phyloP scores from a whole-genome alignment of 2,329 filamentous ascomycete species.

The Zasmidium cellare region DNA sequence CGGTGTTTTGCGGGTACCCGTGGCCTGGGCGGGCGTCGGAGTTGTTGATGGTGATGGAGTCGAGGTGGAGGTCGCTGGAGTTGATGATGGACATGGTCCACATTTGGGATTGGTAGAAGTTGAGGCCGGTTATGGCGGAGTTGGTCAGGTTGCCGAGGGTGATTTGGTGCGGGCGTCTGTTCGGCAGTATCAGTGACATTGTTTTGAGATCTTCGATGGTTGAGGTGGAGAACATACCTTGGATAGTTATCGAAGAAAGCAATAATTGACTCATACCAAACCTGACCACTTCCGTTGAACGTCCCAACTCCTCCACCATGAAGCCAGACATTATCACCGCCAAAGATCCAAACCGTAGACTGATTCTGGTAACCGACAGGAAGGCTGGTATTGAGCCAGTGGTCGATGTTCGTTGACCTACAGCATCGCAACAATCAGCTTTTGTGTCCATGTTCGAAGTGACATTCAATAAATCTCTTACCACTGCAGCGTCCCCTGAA shows the following conservation, averaged over 20 bases:
- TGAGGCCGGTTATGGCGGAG: slow-evolving; percentile 48
- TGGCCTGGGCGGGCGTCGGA: slow-evolving; percentile 30
- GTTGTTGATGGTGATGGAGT: slow-evolving; percentile 56
- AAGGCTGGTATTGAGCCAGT: slow-evolving; percentile 54
- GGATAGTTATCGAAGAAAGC: no score
- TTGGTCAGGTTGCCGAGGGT: slow-evolving; percentile 52
- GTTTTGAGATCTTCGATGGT: no score
- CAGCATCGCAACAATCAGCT: no score
- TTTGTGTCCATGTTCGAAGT: no score
- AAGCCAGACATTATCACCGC: slow-evolving; percentile 52
- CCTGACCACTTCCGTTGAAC: slow-evolving; percentile 60
- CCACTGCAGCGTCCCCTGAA: slow-evolving; percentile 49
- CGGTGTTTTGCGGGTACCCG: slow-evolving; percentile 40
- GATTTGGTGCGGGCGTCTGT: slow-evolving; percentile 50
- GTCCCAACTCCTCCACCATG: slow-evolving; percentile 54
- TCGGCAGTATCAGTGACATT: no score
- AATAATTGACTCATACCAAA: slow-evolving; percentile 43
- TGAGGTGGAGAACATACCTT: no score
- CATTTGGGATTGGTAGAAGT: slow-evolving; percentile 60
- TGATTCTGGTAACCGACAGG: slow-evolving; percentile 58
- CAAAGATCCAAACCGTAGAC: slow-evolving; percentile 55
- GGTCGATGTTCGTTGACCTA: slow-evolving; percentile 40
- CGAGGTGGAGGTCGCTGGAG: slow-evolving; percentile 47
- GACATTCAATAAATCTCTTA: slow-evolving; percentile 13
- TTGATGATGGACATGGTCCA: slow-evolving; percentile 55